Conservation (phyloP, 495 filamentous ascomycete genomes). For the Chlorociboria aeruginascens region DNA sequence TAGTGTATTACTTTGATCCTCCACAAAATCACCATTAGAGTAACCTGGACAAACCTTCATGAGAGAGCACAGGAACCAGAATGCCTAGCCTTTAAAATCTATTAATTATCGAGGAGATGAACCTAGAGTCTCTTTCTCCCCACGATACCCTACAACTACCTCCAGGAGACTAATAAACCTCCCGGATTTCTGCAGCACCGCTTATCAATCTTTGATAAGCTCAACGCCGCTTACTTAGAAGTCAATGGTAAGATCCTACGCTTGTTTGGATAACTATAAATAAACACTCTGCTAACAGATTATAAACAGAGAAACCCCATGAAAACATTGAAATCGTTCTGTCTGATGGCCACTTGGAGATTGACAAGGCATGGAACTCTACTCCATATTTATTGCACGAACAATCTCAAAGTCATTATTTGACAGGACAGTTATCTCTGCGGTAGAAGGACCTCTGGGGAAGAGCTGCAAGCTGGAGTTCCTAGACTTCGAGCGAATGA, state of each 20-base stretch:
- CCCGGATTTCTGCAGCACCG: slow-evolving; percentile 70
- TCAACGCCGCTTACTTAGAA: slow-evolving; percentile 74
- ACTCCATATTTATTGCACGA: slow-evolving; percentile 53
- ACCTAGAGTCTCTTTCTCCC: too few relatives aligned
- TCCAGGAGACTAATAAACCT: too few relatives aligned
- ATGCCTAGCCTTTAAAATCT: too few relatives aligned
- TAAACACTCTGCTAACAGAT: too few relatives aligned
- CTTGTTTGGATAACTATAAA: too few relatives aligned
- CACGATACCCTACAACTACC: too few relatives aligned
- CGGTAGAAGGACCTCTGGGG: slow-evolving; percentile 78
- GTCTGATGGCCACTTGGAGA: slow-evolving; percentile 45
- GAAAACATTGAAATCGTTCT: slow-evolving; percentile 57
- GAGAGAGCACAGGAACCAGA: too few relatives aligned
- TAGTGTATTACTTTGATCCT: too few relatives aligned
- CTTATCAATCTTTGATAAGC: slow-evolving; percentile 72
- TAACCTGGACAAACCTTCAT: too few relatives aligned
- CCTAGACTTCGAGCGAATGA: slow-evolving; percentile 53
- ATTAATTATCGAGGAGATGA: too few relatives aligned
- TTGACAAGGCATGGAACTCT: slow-evolving; percentile 60
- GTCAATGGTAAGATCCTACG: slow-evolving; percentile 15
- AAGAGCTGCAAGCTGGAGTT: slow-evolving; percentile 64
- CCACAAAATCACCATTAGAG: too few relatives aligned
- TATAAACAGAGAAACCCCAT: slow-evolving; percentile 41
- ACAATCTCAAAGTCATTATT: slow-evolving; percentile 58
- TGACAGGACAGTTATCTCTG: slow-evolving; percentile 69